phyloP scores from a whole-genome alignment of 441 rosid genomes.

The Melianthus villosus region DNA sequence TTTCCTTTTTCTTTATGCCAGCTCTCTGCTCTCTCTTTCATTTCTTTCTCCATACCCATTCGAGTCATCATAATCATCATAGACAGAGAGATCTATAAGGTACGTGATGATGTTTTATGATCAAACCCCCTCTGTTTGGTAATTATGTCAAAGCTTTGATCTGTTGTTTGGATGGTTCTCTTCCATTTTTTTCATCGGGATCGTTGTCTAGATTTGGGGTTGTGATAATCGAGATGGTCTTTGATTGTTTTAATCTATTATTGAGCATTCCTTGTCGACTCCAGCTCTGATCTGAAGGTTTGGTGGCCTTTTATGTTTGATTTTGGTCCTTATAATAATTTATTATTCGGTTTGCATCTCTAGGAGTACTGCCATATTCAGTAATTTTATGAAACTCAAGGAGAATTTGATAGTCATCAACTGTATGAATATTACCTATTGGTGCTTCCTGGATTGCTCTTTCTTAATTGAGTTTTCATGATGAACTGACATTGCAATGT shows the following conservation, averaged over 20 bases:
- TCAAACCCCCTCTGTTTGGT: not conserved
- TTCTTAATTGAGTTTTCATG: no score
- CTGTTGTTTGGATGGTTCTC: not conserved
- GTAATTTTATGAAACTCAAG: no score
- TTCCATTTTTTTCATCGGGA: not conserved
- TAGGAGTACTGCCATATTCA: no score
- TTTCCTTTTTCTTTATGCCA: constrained; percentile 16
- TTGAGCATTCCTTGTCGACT: no score
- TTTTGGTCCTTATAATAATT: no score
- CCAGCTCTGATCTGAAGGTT: no score
- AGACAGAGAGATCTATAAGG: not conserved
- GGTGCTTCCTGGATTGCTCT: not conserved
- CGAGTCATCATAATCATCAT: constrained; percentile 4
- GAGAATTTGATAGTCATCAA: no score
- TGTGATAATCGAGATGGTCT: no score
- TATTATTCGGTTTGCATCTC: no score
- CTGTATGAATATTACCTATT: no score
- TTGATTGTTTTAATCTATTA: no score
- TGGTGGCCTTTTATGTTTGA: no score
- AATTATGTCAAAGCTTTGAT: not conserved
- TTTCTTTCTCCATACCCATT: constrained; percentile 2
- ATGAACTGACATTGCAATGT: not conserved
- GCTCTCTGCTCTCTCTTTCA: constrained; percentile 6
- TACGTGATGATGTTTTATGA: not conserved
- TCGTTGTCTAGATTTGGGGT: not conserved